Conservation (phyloP, 805 yeast species). For the Wickerhamomyces silvicola region DNA sequence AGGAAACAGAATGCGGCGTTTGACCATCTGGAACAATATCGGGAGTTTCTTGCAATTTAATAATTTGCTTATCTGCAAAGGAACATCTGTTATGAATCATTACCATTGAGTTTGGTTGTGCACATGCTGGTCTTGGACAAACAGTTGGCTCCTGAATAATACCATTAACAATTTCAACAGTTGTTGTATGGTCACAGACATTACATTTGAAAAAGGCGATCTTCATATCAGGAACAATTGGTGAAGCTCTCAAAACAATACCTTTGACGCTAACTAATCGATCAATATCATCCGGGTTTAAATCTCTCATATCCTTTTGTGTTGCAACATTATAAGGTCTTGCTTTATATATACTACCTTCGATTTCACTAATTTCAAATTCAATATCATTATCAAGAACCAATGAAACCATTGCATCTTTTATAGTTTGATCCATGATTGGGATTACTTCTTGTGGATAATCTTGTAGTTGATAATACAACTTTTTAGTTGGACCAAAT, state of each 20-base stretch:
- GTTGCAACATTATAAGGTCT: conserved; percentile 82
- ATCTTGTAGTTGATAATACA: conserved; percentile 80
- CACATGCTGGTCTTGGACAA: conserved; percentile 88
- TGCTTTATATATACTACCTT: conserved; percentile 75
- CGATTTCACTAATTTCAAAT: conserved; percentile 54
- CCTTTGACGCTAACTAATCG: conserved; percentile 90
- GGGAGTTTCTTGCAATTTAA: conserved; percentile 91
- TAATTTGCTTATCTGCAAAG: conserved; percentile 92
- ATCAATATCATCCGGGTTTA: conserved; percentile 92
- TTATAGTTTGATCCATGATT: conserved; percentile 93
- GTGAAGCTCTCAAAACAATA: conserved; percentile 77
- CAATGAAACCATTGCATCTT: conserved; percentile 78
- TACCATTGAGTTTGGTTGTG: conserved; percentile 79
- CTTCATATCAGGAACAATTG: conserved; percentile 96
- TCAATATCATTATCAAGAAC: conserved; percentile 53
- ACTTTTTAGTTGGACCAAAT: conserved; percentile 65
- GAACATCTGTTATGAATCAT: conserved; percentile 86
- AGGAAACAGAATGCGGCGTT: conserved; percentile 92
- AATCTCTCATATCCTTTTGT: conserved; percentile 78
- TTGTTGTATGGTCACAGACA: conserved; percentile 88
- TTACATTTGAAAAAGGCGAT: conserved; percentile 93
- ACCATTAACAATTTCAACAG: conserved; percentile 92
- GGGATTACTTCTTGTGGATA: conserved; percentile 97
- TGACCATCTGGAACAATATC: conserved; percentile 97
- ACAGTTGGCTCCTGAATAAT: conserved; percentile 86